phyloP scores from a whole-genome alignment of 495 filamentous ascomycete species.

The Penicillium taxi region DNA sequence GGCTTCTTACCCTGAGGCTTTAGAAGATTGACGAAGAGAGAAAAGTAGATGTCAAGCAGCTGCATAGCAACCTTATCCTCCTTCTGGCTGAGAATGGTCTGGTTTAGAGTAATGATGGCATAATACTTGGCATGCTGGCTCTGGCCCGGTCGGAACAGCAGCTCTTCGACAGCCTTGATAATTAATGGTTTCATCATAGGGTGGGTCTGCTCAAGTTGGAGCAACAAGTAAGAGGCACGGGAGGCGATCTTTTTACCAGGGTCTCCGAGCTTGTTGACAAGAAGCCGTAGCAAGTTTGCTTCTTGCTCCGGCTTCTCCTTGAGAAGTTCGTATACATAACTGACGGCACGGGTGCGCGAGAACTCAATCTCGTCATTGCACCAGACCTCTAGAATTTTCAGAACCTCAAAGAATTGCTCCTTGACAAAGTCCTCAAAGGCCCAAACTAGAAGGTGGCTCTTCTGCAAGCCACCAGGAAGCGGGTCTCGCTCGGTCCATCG shows the following conservation, averaged over 20 bases:
- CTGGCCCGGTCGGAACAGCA: slow-evolving; percentile 81
- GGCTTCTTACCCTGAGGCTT: slow-evolving; percentile 44
- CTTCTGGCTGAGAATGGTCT: slow-evolving; percentile 78
- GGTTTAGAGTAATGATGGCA: slow-evolving; percentile 91
- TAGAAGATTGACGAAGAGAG: slow-evolving; percentile 67
- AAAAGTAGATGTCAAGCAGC: slow-evolving; percentile 83
- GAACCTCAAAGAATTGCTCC: slow-evolving; percentile 77
- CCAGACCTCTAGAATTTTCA: slow-evolving; percentile 84
- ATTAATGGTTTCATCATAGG: slow-evolving; percentile 89
- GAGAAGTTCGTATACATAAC: slow-evolving; percentile 80
- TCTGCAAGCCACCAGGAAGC: slow-evolving; percentile 61
- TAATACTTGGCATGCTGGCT: slow-evolving; percentile 87
- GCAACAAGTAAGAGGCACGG: slow-evolving; percentile 76
- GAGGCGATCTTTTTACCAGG: slow-evolving; percentile 90
- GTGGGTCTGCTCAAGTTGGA: slow-evolving; percentile 83
- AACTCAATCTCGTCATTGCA: slow-evolving; percentile 91
- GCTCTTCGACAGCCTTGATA: slow-evolving; percentile 76
- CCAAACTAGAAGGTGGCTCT: slow-evolving; percentile 77
- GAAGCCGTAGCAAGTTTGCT: slow-evolving; percentile 77
- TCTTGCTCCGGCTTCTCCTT: slow-evolving; percentile 97
- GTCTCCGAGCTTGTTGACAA: slow-evolving; percentile 96
- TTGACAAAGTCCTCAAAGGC: slow-evolving; percentile 94
- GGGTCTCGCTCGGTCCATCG: slow-evolving; percentile 58
- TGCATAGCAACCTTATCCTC: slow-evolving; percentile 77
- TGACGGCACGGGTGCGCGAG: slow-evolving; percentile 73